phyloP scores from a whole-genome alignment of 2,329 filamentous ascomycete species.

The Arthroderma sp. region DNA sequence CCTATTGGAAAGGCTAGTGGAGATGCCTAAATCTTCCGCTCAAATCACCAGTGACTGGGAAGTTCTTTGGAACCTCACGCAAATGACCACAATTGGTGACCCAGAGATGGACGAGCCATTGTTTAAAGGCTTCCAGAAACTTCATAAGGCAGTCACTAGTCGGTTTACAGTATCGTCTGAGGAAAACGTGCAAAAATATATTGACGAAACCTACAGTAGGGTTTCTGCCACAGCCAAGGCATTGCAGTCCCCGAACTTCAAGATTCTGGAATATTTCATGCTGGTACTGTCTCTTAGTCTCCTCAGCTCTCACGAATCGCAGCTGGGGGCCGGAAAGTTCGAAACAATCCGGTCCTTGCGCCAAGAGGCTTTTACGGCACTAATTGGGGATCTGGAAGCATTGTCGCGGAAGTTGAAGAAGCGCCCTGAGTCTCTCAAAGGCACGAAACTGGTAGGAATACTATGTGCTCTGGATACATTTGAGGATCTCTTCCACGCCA shows the following conservation, averaged over 20 bases:
- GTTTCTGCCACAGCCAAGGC: constrained; percentile 19
- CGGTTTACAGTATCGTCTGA: constrained; percentile 24
- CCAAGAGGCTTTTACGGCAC: constrained; percentile 20
- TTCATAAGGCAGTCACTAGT: constrained; percentile 22
- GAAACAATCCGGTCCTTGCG: constrained; percentile 21
- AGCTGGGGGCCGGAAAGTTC: constrained; percentile 19
- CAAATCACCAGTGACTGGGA: constrained; percentile 23
- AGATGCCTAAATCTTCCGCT: constrained; percentile 27
- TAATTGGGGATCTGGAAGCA: constrained; percentile 23
- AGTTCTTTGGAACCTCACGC: constrained; percentile 24
- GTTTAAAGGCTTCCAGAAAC: constrained; percentile 19
- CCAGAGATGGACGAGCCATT: constrained; percentile 18
- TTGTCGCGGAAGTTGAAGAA: constrained; percentile 24
- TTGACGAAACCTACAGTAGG: constrained; percentile 23
- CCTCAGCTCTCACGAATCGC: constrained; percentile 20
- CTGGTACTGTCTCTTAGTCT: constrained; percentile 22
- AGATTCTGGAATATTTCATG: constrained; percentile 26
- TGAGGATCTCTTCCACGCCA: constrained; percentile 23
- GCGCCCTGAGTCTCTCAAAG: constrained; percentile 16
- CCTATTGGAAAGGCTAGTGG: constrained; percentile 27
- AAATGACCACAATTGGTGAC: constrained; percentile 20
- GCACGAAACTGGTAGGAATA: constrained; percentile 20
- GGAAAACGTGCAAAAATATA: constrained; percentile 20
- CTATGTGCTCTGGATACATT: constrained; percentile 28
- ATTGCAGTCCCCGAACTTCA: constrained; percentile 19